Conservation (phyloP, 768 basidiomycete genomes). For the Hydnum rufescens region DNA sequence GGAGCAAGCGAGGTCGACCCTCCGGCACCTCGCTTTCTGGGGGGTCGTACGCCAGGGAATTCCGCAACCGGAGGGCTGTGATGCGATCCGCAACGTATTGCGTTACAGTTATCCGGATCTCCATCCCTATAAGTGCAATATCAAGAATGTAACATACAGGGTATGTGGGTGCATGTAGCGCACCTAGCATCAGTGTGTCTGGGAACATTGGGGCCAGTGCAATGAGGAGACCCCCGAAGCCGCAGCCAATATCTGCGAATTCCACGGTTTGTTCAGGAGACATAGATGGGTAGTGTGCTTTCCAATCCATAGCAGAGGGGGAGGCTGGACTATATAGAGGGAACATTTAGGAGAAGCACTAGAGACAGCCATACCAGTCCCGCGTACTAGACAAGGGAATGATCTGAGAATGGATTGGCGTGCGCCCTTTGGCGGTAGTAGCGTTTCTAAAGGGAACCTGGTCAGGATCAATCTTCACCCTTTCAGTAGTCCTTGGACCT, state of each 20-base stretch:
- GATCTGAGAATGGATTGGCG: slow-evolving; percentile 29
- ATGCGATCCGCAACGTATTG: slow-evolving; percentile 94
- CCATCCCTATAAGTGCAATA: slow-evolving; percentile 56
- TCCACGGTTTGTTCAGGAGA: slow-evolving; percentile 47
- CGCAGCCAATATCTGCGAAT: slow-evolving; percentile 94
- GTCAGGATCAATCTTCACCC: background rate
- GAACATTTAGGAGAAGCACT: background rate
- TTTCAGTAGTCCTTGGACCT: background rate
- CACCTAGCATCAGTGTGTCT: slow-evolving; percentile 83
- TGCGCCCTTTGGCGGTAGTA: slow-evolving; percentile 31
- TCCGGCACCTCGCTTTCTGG: slow-evolving; percentile 5
- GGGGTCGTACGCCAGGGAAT: background rate
- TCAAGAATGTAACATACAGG: background rate
- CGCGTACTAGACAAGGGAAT: slow-evolving; percentile 57
- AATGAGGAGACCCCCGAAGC: slow-evolving; percentile 87
- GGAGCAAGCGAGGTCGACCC: slow-evolving; percentile 12
- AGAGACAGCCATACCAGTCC: background rate
- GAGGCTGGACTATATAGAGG: slow-evolving; percentile 31
- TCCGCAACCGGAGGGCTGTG: slow-evolving; percentile 60
- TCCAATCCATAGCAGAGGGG: slow-evolving; percentile 65
- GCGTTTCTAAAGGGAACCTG: slow-evolving; percentile 20
- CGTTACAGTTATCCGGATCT: slow-evolving; percentile 91
- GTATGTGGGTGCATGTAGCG: slow-evolving; percentile 3
- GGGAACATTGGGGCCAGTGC: slow-evolving; percentile 80
- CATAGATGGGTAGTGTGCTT: slow-evolving; percentile 50